A percentile compares a stretch with the other conserved stretches of the same genome.
Conservation (phyloP, 2,329 filamentous ascomycete genomes). For the Cladosporium velox region DNA sequence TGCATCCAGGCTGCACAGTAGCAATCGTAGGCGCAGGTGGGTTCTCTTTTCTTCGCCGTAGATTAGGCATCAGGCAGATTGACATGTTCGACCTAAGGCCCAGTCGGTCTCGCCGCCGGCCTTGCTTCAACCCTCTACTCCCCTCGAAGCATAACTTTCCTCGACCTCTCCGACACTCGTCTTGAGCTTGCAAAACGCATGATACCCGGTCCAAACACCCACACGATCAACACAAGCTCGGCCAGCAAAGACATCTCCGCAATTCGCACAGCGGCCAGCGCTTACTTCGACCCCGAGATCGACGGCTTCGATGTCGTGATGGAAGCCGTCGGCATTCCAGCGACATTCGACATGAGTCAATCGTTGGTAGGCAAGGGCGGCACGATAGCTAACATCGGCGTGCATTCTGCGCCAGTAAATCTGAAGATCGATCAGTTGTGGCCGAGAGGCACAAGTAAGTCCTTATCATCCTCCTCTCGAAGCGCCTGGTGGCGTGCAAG, state of each 20-base stretch:
- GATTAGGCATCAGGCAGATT: background rate
- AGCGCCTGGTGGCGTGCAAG: accelerated
- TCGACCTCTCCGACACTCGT: conserved; percentile 54
- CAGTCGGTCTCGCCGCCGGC: conserved; percentile 58
- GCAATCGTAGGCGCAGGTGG: conserved; percentile 53
- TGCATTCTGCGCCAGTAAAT: conserved; percentile 57
- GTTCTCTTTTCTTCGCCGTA: background rate
- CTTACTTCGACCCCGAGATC: conserved; percentile 47
- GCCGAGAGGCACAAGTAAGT: conserved; percentile 54
- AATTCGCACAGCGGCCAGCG: conserved; percentile 42
- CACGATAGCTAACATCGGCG: conserved; percentile 59
- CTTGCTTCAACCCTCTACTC: conserved; percentile 58
- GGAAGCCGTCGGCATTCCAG: conserved; percentile 58
- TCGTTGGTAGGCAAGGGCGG: conserved; percentile 56
- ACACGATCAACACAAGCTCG: conserved; percentile 31
- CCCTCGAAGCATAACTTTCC: conserved; percentile 53
- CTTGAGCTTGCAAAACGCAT: conserved; percentile 51
- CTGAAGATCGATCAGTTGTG: conserved; percentile 58
- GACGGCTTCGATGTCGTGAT: conserved; percentile 60
- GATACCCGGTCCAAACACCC: conserved; percentile 42
- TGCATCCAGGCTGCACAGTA: conserved; percentile 55
- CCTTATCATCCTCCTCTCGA: background rate
- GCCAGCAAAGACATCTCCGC: conserved; percentile 39
- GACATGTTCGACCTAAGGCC: conserved; percentile 42
- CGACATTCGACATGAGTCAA: conserved; percentile 57